These are phyloP conservation scores for Solanum rostratum DNA, from an alignment of 257 asterid species.

Conservation along the genomic window DNA sequence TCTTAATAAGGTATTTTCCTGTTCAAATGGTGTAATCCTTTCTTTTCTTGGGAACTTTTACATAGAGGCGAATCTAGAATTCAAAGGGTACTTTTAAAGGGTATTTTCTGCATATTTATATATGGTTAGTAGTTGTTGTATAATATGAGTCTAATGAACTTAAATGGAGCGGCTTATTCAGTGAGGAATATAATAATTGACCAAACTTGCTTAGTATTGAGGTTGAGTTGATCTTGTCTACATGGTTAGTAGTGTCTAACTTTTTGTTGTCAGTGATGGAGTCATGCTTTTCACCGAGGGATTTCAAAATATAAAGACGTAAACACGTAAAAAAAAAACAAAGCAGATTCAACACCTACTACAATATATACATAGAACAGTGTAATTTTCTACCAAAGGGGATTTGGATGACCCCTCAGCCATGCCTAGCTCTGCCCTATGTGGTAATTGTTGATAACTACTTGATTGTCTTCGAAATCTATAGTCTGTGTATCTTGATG, in stretches of 20 bases:
- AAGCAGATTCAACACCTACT: too few relatives aligned
- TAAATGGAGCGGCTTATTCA: not conserved
- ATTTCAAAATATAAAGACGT: too few relatives aligned
- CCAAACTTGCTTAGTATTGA: not conserved
- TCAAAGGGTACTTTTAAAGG: too few relatives aligned
- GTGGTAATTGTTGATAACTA: not conserved
- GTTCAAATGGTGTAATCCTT: not conserved
- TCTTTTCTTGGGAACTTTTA: not conserved
- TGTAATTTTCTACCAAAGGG: too few relatives aligned
- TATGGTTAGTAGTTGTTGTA: not conserved
- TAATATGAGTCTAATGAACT: not conserved
- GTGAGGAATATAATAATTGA: not conserved
- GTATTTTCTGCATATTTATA: not conserved
- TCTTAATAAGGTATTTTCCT: conserved; percentile 61
- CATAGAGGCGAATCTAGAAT: not conserved
- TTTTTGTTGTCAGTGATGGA: too few relatives aligned
- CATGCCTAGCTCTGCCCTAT: not conserved
- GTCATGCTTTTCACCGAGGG: too few relatives aligned
- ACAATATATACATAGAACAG: too few relatives aligned
- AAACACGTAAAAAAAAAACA: too few relatives aligned
- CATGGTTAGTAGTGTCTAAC: not conserved
- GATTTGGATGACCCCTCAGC: too few relatives aligned
- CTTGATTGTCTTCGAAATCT: not conserved
- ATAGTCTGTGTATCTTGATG: not conserved
- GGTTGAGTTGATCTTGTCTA: not conserved